Evolutionary conservation across 768 basidiomycete species (phyloP).

Genomic region (Cystofilobasidium ferigula): DNA sequence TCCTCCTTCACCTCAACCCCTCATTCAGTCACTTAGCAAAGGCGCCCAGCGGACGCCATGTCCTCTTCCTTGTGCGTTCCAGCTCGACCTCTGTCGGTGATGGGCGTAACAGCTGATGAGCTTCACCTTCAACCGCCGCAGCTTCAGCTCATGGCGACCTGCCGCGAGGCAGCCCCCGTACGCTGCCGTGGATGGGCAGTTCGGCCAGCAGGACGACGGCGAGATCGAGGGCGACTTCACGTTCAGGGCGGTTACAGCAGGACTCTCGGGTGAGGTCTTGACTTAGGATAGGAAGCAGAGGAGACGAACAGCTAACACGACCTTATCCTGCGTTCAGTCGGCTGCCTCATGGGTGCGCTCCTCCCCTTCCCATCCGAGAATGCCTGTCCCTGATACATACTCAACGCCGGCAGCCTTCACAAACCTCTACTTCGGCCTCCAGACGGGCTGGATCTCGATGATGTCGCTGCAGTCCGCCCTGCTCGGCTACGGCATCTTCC

Average conservation of each 20-base stretch:
- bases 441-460: constrained; percentile 66
- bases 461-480: constrained; percentile 93
- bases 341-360: constrained; percentile 16
- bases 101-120: too few relatives aligned
- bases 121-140: not conserved
- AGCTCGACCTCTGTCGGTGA: too few relatives aligned
- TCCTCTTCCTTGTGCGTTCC: not conserved
- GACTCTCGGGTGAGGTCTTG: constrained; percentile 56
- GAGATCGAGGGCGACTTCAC: constrained; percentile 26
- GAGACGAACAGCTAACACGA: not conserved
- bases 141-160: not conserved
- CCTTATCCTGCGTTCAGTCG: constrained; percentile 4
- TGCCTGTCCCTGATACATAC: not conserved
- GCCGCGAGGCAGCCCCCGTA: not conserved
- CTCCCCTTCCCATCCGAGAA: not conserved
- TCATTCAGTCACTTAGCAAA: too few relatives aligned
- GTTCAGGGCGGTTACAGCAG: constrained; percentile 56
- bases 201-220: constrained; percentile 1
- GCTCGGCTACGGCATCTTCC: constrained; percentile 75
- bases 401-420: not conserved
- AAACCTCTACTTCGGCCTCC: constrained; percentile 46
- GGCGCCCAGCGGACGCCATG: not conserved
- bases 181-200: not conserved
- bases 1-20: too few relatives aligned
- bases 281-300: not conserved